phyloP scores from a whole-genome alignment of 179 eudicot species.

The Sideroxylon spinosum region DNA sequence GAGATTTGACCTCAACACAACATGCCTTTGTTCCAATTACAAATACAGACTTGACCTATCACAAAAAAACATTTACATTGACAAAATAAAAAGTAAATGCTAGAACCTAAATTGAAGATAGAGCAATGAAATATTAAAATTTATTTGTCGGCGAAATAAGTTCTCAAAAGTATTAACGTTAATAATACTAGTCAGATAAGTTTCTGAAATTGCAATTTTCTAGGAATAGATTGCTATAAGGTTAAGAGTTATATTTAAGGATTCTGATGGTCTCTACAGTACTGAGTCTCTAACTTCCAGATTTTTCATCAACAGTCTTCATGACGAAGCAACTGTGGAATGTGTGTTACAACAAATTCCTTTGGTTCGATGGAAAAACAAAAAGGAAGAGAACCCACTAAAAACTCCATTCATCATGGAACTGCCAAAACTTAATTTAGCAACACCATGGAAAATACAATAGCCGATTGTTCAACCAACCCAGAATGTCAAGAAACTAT shows the following conservation, averaged over 20 bases:
- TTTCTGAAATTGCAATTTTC: not conserved
- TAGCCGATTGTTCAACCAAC: not conserved
- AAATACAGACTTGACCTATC: not conserved
- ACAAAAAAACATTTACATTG: not conserved
- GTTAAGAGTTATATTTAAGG: not conserved
- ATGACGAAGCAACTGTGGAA: not conserved
- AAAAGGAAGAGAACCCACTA: not conserved
- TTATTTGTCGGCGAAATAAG: not conserved
- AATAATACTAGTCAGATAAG: slow-evolving; percentile 4
- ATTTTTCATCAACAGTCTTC: not conserved
- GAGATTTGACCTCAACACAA: not conserved
- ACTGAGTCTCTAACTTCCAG: not conserved
- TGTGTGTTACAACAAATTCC: not conserved
- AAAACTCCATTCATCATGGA: not conserved
- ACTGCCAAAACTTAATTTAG: not conserved
- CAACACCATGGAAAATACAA: not conserved
- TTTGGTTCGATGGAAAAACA: slow-evolving; percentile 9
- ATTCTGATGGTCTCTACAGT: not conserved
- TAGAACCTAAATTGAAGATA: not conserved
- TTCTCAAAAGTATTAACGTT: not conserved
- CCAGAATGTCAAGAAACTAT: not conserved
- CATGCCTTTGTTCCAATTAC: not conserved
- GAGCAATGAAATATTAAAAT: not conserved
- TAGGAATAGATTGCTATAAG: not conserved
- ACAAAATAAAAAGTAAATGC: not conserved